Percentiles rank a stretch among this genome's conserved stretches.
phyloP scores from a whole-genome alignment of 495 filamentous ascomycete species.

The Penicillium tannophilum region DNA sequence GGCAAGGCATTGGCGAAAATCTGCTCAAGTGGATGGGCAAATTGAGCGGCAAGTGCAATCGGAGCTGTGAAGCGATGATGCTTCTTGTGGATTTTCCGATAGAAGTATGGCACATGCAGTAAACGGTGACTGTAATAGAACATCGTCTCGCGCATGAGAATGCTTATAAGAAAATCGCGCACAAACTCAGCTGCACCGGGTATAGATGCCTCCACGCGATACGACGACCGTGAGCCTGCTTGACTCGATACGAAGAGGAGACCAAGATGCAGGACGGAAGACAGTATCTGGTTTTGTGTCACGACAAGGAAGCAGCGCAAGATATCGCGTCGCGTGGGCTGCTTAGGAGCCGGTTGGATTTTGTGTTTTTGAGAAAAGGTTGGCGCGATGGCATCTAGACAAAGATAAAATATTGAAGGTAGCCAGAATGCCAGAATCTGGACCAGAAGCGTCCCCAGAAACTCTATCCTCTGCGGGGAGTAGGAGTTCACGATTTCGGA shows the following conservation, averaged over 20 bases:
- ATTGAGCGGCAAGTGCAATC: conserved; percentile 59
- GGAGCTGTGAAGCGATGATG: conserved; percentile 63
- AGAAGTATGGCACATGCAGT: conserved; percentile 53
- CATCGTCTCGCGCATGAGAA: conserved; percentile 50
- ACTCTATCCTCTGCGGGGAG: conserved; percentile 41
- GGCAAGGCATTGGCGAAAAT: conserved; percentile 57
- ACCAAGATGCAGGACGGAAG: conserved; percentile 36
- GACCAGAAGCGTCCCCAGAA: conserved; percentile 45
- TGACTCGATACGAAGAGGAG: conserved; percentile 27
- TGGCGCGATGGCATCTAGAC: conserved; percentile 45
- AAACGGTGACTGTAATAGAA: conserved; percentile 61
- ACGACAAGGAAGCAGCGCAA: conserved; percentile 48
- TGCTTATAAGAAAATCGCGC: conserved; percentile 46
- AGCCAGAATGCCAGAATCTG: conserved; percentile 56
- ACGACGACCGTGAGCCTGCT: conserved; percentile 25
- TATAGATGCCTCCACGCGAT: conserved; percentile 34
- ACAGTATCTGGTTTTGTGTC: conserved; percentile 48
- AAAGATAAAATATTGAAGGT: conserved; percentile 44
- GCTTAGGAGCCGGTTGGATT: conserved; percentile 54
- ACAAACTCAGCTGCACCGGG: conserved; percentile 38
- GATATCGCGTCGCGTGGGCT: conserved; percentile 50
- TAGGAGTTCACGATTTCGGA: conserved; percentile 25
- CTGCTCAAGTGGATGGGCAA: conserved; percentile 61
- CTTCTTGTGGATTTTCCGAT: conserved; percentile 54
- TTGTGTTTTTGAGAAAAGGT: conserved; percentile 56